These are phyloP conservation scores for Hemisphaericaspora subhashii DNA, from an alignment of 1,139 yeast species.

Conservation along the genomic window DNA sequence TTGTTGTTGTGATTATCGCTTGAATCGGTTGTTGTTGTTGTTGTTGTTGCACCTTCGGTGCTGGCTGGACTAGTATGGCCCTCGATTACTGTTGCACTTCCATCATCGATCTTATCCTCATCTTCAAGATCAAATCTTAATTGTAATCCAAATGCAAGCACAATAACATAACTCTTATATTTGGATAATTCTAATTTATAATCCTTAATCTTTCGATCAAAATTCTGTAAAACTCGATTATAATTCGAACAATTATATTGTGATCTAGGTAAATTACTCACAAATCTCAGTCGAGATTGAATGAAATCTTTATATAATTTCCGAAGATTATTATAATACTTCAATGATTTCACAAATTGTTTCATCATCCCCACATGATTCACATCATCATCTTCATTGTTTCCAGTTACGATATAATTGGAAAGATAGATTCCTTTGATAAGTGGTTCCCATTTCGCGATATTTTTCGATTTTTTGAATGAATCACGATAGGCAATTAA, in stretches of 20 bases:
- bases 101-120: conserved; percentile 15
- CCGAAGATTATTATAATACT: conserved; percentile 44
- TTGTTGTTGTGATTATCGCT: conserved; percentile 2
- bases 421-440: conserved; percentile 46
- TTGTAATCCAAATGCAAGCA: conserved; percentile 50
- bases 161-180: conserved; percentile 47
- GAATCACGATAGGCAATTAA: conserved; percentile 28
- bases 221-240: conserved; percentile 36
- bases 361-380: conserved; percentile 47
- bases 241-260: conserved; percentile 36
- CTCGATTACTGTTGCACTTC: conserved; percentile 11
- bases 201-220: conserved; percentile 39
- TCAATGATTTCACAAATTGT: conserved; percentile 46
- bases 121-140: conserved; percentile 46
- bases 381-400: conserved; percentile 22
- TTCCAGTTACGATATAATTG: conserved; percentile 29
- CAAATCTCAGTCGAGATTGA: conserved; percentile 31
- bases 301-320: conserved; percentile 37
- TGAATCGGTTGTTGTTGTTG: too few species aligned
- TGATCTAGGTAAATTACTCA: conserved; percentile 28
- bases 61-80: not conserved
- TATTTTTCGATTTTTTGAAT: conserved; percentile 36
- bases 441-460: conserved; percentile 43
- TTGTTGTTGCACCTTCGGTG: conserved; percentile 12
- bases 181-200: conserved; percentile 46